Base-by-base conservation (phyloP, 2,329 filamentous ascomycete genomes). In the Pseudocercospora crystallina region DNA sequence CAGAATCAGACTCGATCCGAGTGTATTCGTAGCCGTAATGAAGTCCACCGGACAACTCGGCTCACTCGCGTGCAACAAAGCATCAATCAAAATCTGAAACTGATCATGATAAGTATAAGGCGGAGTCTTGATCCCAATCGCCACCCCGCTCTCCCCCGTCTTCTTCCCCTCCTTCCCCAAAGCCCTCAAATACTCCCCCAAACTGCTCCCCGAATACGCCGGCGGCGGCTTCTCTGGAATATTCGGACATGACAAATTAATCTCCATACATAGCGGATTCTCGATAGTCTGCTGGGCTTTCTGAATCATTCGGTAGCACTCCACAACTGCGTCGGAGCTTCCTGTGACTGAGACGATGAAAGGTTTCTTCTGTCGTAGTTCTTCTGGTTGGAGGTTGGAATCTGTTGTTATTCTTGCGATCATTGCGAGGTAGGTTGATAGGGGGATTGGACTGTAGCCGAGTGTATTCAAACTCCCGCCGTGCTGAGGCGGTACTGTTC, bases 211-310 rank as follows among this genome's bases (percentile, higher is more conserved):
- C 7, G 80, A 76, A 65, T 90, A 91, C 0, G 87, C 87, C 5
- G 87, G 86, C 1, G 88, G 88, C 0, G 87, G 83, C 40, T 79
- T 78, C 13, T 73, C 72, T 0, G 79, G 76, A 43, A 91, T 90
- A 62, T 92, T 91, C 0, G 88, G 88, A 60, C 88, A 91, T 30
- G 82, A 86, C 29, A 91, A 79, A 64, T 92, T 92, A 61, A 91
- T 75, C 68, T 92, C 88, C 74, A 90, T 81, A 13, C 83, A 83
- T 1, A 89, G 72, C 1, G 76, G 75, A 57, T 82, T 73, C 17
- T 20, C 41, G 3, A 65, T 73, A 2, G 45, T 48, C 2, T 37
- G 13, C 51, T 76, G 53, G 54, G 62, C 40, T 20, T 51, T 51
- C 65, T 64, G 67, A 52, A 87, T 77, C 11, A 72, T 69, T 0